Conservation (phyloP, 129 eudicot species). For the Erigeron canadensis region DNA sequence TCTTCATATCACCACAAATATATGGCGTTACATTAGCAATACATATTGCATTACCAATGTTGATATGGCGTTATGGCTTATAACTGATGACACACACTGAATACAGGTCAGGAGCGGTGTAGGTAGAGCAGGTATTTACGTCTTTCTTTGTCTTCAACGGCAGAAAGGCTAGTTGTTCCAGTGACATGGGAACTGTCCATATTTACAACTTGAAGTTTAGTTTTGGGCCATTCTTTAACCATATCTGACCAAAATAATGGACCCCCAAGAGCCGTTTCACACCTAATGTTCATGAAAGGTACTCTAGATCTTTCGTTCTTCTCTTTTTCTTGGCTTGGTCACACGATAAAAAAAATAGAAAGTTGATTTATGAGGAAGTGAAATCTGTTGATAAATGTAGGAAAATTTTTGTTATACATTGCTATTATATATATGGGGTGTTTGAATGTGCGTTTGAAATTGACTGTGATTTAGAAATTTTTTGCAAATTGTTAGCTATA, state of each 20-base stretch:
- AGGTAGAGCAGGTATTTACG: slow-evolving; percentile 70
- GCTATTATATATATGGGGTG: too few relatives aligned
- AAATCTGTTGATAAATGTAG: too few relatives aligned
- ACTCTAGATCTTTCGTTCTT: neutral
- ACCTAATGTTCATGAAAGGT: slow-evolving; percentile 71
- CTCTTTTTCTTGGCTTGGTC: neutral
- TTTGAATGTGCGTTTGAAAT: too few relatives aligned
- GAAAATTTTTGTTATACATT: too few relatives aligned
- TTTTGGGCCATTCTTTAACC: slow-evolving; percentile 39
- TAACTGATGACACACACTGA: neutral
- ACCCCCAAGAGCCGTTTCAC: slow-evolving; percentile 51
- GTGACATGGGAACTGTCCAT: slow-evolving; percentile 70
- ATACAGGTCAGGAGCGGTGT: slow-evolving; percentile 75
- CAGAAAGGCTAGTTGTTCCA: slow-evolving; percentile 70
- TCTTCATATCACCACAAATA: too few relatives aligned
- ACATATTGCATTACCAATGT: too few relatives aligned
- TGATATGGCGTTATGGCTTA: neutral
- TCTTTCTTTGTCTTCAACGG: slow-evolving; percentile 62
- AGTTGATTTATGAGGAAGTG: too few relatives aligned
- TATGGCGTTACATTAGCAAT: too few relatives aligned
- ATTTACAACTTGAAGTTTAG: slow-evolving; percentile 59
- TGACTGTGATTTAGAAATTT: too few relatives aligned
- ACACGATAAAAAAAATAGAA: neutral
- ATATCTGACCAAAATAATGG: slow-evolving; percentile 38
- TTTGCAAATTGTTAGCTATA: too few relatives aligned